Evolutionary conservation across 768 basidiomycete species (phyloP), one percentile per base, ranked within the genome.

Genomic region (Boletus reticuloceps): DNA sequence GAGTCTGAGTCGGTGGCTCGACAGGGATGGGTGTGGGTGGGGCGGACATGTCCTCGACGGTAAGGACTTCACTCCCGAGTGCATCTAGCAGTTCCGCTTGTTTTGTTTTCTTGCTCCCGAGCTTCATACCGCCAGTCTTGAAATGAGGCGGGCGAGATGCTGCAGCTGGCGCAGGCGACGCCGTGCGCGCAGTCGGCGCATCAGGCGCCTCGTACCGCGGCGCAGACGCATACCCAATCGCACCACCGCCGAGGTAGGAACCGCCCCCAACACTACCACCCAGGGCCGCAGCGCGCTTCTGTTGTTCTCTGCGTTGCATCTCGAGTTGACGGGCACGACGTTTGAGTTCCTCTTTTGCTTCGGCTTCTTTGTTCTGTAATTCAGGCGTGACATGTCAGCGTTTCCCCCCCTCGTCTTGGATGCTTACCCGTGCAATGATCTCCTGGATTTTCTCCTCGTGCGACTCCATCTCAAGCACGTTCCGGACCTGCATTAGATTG

Each of bases 261-360:
- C 78, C 77, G 16, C 81, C 74, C 14, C 79, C 76, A 6, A 75
- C 78, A 22, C 58, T 49, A 40, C 68, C 58, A 10, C 78, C 79
- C 29, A 78, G 73, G 5, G 75, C 68, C 9, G 82, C 84, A 5
- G 86, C 75, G 20, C 93, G 87, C 56, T 85, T 80, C 61, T 96
- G 93, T 69, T 95, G 93, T 68, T 99, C 96, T 34, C 95, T 81
- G 40, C 96, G 85, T 68, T 98, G 97, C 86, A 97, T 91, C 72
- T 99, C 97, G 58, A 99, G 84, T 66, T 98, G 94, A 70, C 97
- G 97, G 1, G 97, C 95, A 31, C 96, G 88, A 39, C 97, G 86
- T 71, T 98, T 98, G 68, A 99, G 88, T 67, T 98, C 96, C 70
- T 99, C 97, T 70, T 99, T 99, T 3, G 96, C 97, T 66, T 99